A percentile compares a stretch with the other conserved stretches of the same genome.
phyloP scores from a whole-genome alignment of 2,329 filamentous ascomycete genomes.

The Monilinia laxa region DNA sequence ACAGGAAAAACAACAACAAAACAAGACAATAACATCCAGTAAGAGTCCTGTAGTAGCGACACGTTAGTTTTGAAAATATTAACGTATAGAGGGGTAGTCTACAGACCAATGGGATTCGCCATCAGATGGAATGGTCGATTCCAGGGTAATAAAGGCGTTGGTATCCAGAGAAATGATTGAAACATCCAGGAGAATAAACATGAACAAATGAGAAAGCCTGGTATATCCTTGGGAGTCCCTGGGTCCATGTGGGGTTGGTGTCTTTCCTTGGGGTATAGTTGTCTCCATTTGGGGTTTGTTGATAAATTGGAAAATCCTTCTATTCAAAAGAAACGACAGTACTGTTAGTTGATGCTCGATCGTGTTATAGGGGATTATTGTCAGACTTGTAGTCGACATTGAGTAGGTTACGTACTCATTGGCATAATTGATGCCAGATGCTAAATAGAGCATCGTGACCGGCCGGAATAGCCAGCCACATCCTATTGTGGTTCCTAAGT shows the following conservation, averaged over 20 bases:
- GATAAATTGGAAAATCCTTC: slow-evolving; percentile 26
- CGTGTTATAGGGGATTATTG: slow-evolving; percentile 30
- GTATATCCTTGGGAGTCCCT: slow-evolving; percentile 10
- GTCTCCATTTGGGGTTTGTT: slow-evolving; percentile 1
- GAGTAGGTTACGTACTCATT: slow-evolving; percentile 40
- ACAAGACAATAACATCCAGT: slow-evolving; percentile 29
- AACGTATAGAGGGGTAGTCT: slow-evolving; percentile 20
- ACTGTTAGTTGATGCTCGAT: slow-evolving; percentile 38
- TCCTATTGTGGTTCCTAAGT: neutral
- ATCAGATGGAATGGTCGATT: neutral
- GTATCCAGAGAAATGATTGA: neutral
- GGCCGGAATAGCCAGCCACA: slow-evolving; percentile 29
- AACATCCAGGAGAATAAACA: slow-evolving; percentile 16
- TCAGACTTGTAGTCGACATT: slow-evolving; percentile 34
- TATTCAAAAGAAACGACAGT: slow-evolving; percentile 32
- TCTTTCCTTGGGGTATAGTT: slow-evolving; percentile 8
- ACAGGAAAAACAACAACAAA: slow-evolving; percentile 19
- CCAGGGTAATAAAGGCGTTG: neutral
- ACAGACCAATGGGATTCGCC: slow-evolving; percentile 31
- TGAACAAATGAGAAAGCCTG: slow-evolving; percentile 20
- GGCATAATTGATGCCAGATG: slow-evolving; percentile 37
- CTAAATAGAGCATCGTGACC: slow-evolving; percentile 26
- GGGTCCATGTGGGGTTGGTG: slow-evolving; percentile 13
- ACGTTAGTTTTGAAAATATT: slow-evolving; percentile 29
- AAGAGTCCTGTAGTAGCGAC: slow-evolving; percentile 25